Evolutionary conservation across 2,329 filamentous ascomycete species (phyloP), one percentile per base, ranked within the genome.

Genomic region (Sphaerulina musiva): DNA sequence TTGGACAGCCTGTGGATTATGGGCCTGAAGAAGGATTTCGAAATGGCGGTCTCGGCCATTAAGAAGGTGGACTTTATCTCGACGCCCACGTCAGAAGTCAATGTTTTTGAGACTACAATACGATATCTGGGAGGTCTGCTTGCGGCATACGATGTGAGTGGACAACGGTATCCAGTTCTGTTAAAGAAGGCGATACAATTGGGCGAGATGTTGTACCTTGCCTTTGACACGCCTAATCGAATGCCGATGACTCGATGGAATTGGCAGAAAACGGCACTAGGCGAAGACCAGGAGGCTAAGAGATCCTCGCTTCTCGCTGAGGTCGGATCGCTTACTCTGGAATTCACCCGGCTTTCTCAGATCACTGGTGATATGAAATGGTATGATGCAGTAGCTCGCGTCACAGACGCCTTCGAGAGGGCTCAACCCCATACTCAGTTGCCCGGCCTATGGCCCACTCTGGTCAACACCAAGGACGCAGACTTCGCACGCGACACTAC

Each of bases 1-100:
- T 73, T 91, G 46, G 85, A 88, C 65, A 82, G 82, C n/a, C 73
- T 89, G 11, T 87, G 84, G 84, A 84, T 88, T 59, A 83, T 88
- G 79, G 84, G 79, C 3, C 61, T 87, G 56, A 77, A 77, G 56
- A 74, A 80, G 1, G 84, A 88, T 55, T 89, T 88, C 64, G 76
- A 81, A 36, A 74, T 79, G 60, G 84, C 84, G 1, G 79, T 84
- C 3, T 71, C 75, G 49, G 80, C 79, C 1, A 78, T 83, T 8
- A 73, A 78, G 66, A 61, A 72, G 20, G 81, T 88, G 51, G 82
- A 86, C 66, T 88, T 86, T 65, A 77, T 78, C 2, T 76, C 70
- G 2, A 79, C 80, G 0, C 68, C 69, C 6, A 61, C 70, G 23
- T 65, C 69, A 6, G 73, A 78, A 46, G 78, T 87, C 58, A 86